phyloP scores from a whole-genome alignment of 257 asterid genomes.

The Osmanthus fragrans region DNA sequence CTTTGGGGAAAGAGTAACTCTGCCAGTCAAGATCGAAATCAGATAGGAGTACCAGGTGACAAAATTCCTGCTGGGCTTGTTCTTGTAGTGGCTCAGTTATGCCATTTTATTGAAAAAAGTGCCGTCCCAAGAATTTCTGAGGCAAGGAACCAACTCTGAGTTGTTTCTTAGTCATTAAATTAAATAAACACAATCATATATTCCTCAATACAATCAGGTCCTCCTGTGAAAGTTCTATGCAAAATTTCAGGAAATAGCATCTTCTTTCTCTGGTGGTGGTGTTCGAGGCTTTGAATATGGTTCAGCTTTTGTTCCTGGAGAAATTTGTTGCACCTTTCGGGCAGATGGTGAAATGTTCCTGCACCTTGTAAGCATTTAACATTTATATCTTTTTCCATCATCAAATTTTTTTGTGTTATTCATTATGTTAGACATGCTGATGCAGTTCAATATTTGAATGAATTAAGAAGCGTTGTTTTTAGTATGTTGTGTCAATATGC shows the following conservation, averaged over 20 bases:
- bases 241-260: constrained; percentile 74
- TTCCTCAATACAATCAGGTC: not conserved
- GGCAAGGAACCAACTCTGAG: constrained; percentile 42
- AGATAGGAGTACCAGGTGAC: constrained; percentile 51
- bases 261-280: constrained; percentile 75
- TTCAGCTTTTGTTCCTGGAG: constrained; percentile 76
- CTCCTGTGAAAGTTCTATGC: constrained; percentile 17
- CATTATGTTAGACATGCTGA: not conserved
- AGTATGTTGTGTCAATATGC: not conserved
- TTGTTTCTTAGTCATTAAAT: constrained; percentile 4
- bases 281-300: constrained; percentile 56
- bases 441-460: not conserved
- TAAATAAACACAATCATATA: not conserved
- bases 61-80: constrained; percentile 83
- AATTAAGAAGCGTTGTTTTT: not conserved
- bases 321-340: constrained; percentile 75
- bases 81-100: constrained; percentile 75
- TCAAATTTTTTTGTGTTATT: not conserved
- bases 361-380: constrained; percentile 67
- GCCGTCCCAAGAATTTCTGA: constrained; percentile 82
- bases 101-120: constrained; percentile 70
- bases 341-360: constrained; percentile 76
- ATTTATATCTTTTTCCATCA: not conserved
- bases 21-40: constrained; percentile 48
- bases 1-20: constrained; percentile 70